Base-by-base conservation (phyloP, 331 rosid genomes). In the Erythrophleum ivorense region DNA sequence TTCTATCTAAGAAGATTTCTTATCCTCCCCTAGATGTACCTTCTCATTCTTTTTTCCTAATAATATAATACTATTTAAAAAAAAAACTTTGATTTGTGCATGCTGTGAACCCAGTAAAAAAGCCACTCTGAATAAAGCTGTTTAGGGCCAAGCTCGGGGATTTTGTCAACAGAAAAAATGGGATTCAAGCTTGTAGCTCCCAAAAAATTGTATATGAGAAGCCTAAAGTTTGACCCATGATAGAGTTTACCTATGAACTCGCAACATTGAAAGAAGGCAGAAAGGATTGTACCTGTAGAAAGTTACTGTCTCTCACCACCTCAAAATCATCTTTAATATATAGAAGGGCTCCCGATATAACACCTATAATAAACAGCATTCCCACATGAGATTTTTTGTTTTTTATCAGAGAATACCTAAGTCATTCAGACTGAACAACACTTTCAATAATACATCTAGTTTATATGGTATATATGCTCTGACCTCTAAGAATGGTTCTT, bases 321-420 rank as follows among this genome's bases (percentile, higher is more conserved):
- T 12, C 50, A 78, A 87, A 87, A 38, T 87, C 90, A 78, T 87
- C 87, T 70, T 75, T 81, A 31, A 87, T 87, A 48, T 87, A 87
- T 3, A 87, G 66, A 81, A 87, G 90, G 66, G 90, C 90, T 18
- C 90, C 90, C 0, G 90, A 87, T 45, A 87, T 84, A 63, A 87
- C 90, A 54, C 89, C 89, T 84, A 55, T 15, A 73, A 34, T n/a
- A 48, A 59, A 71, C 21, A 19, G 29, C 54, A 75, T 40, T 21
- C 52, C 48, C 29, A 15, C 24, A 40, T 38, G 46, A 71, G 65
- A 40, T 18, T 70, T 11, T 45, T 19, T 43, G 8, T 19, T 64
- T 8, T 52, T 52, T 52, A 77, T 38, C 29, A 33, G 15, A 31
- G 15, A 49, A 64, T 50, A 50, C 14, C 21, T 11, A 9, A 18